These are phyloP conservation scores for Gossypium australe DNA, from an alignment of 345 rosid genomes.

Conservation along the genomic window DNA sequence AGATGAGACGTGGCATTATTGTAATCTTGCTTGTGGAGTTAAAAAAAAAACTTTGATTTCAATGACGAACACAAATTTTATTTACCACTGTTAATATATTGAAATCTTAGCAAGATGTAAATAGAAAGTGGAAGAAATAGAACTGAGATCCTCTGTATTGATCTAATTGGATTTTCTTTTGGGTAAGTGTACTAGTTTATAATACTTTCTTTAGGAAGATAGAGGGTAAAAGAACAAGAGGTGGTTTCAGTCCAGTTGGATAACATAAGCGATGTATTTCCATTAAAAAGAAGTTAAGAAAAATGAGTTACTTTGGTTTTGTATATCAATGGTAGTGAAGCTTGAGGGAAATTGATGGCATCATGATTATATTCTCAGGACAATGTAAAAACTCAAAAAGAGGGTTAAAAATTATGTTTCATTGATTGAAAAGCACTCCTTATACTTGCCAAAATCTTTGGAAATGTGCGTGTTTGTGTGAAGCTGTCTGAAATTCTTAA, in stretches of 20 bases:
- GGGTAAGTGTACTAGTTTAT: background rate
- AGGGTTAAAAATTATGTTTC: no score
- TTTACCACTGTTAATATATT: background rate
- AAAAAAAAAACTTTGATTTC: no score
- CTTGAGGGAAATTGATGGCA: no score
- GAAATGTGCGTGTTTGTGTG: background rate
- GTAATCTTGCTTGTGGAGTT: no score
- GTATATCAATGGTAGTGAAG: background rate
- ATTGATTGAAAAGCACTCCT: no score
- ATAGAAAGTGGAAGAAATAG: background rate
- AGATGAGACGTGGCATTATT: no score
- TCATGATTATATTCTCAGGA: no score
- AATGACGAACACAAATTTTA: background rate
- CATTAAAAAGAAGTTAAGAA: no score
- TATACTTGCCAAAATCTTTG: background rate
- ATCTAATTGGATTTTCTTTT: background rate
- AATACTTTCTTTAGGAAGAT: background rate
- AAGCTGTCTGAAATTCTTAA: background rate
- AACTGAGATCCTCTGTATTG: background rate
- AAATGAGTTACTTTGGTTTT: background rate
- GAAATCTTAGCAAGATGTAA: background rate
- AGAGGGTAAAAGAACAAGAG: background rate
- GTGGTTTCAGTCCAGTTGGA: no score
- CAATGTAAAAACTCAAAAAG: no score
- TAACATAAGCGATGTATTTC: no score